Evolutionary conservation across 2,329 filamentous ascomycete genomes (phyloP), one percentile per base, ranked within the genome.

Genomic region (Trichophyton mentagrophytes): DNA sequence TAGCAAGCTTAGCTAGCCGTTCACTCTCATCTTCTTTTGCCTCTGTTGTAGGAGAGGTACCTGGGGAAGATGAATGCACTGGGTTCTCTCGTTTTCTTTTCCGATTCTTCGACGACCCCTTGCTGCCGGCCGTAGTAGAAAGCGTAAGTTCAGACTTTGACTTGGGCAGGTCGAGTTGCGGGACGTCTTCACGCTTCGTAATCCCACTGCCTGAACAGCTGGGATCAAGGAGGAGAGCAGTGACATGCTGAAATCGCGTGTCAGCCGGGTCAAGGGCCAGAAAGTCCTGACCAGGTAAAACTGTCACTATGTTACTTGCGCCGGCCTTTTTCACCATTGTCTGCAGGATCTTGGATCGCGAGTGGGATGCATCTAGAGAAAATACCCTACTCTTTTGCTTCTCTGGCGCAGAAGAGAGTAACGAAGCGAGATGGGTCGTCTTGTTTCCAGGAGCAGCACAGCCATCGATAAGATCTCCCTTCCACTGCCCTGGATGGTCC

Each of bases 401-500:
- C 69, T 70, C 62, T 9, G 61, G 44, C 6, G 62, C 61, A 17
- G 58, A 59, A 46, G 42, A 62, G 1, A 93, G 69, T 3, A 96
- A 83, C 1, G 90, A 87, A 0, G 91, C 90, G 55, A 95, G 76
- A 72, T 97, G 93, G 6, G 92, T 97, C 1, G 93, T 97, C 75
- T 99, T 99, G 73, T 99, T 99, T 4, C 93, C 93, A 1, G 93
- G 93, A 0, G 93, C 93, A 0, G 93, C 89, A 71, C 92, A 97
- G 0, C 89, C 89, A 72, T 99, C 93, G n/a, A 97, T 83, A 7
- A 95, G 78, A 68, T 93, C 85, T 25, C 89, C 89, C 2, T 66
- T 49, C 66, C 69, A 71, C 0, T 47, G 13, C 27, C 59, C 49
- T 65, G 86, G 82, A 61, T 82, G 78, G 7, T 83, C 76, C 0